A percentile compares a stretch with the other conserved stretches of the same genome.
These are phyloP conservation scores for Cucurbita ficifolia DNA, from an alignment of 306 rosid genomes.

Conservation along the genomic window DNA sequence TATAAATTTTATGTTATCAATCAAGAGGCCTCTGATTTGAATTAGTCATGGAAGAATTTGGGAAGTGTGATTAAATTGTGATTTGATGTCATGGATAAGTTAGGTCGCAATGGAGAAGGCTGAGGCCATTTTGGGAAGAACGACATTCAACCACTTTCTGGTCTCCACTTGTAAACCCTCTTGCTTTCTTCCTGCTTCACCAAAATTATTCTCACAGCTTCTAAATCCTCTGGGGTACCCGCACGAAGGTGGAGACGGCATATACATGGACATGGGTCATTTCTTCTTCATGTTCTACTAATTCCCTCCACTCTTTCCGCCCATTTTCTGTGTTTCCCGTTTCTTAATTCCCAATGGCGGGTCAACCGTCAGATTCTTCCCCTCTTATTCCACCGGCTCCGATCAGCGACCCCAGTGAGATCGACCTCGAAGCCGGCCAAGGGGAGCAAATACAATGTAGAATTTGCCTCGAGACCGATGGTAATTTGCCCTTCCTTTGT, in stretches of 20 bases:
- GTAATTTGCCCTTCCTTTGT: slow-evolving; percentile 20
- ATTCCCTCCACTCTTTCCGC: background rate
- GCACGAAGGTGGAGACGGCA: background rate
- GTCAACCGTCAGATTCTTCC: slow-evolving; percentile 44
- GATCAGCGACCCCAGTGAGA: slow-evolving; percentile 43
- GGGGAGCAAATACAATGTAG: slow-evolving; percentile 93
- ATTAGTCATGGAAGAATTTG: too few relatives aligned
- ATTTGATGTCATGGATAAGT: background rate
- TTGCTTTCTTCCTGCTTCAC: background rate
- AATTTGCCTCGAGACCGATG: slow-evolving; percentile 95
- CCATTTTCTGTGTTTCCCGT: background rate
- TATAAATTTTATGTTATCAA: too few relatives aligned
- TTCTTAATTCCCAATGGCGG: slow-evolving; percentile 43
- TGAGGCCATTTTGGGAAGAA: slow-evolving; percentile 1
- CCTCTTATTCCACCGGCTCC: slow-evolving; percentile 65
- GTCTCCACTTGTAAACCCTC: background rate
- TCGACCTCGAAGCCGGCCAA: slow-evolving; percentile 98
- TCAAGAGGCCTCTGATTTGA: too few relatives aligned
- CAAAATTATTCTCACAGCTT: background rate
- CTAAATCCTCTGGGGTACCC: background rate
- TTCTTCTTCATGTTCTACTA: background rate
- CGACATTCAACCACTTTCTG: slow-evolving; percentile 5
- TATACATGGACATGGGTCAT: background rate
- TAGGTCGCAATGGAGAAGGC: background rate
- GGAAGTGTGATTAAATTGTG: too few relatives aligned